Evolutionary conservation across 768 basidiomycete genomes (phyloP).

Genomic region (Kondoa malvinella): DNA sequence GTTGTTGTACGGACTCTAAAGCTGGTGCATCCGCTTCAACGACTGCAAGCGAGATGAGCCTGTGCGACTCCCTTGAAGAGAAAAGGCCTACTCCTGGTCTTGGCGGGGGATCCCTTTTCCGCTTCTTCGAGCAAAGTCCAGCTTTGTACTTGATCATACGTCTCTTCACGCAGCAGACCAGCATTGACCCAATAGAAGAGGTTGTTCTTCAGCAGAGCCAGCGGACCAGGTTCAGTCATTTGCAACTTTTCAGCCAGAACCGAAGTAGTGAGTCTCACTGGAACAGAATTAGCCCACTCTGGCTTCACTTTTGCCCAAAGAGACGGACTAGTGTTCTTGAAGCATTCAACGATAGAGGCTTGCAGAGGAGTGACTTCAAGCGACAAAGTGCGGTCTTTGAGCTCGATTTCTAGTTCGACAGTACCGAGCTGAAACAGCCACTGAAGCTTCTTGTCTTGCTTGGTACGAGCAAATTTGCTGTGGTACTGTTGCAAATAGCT

Average conservation of each 20-base stretch:
- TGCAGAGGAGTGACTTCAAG: slow-evolving; percentile 71
- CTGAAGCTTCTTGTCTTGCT: slow-evolving; percentile 76
- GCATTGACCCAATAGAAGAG: slow-evolving; percentile 67
- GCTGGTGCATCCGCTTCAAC: slow-evolving; percentile 40
- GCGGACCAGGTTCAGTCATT: slow-evolving; percentile 11
- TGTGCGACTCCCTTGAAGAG: background rate
- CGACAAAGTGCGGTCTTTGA: slow-evolving; percentile 60
- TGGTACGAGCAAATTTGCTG: slow-evolving; percentile 58
- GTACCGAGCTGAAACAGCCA: slow-evolving; percentile 84
- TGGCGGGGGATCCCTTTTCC: slow-evolving; percentile 23
- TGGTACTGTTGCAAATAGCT: slow-evolving; percentile 50
- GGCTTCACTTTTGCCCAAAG: slow-evolving; percentile 34
- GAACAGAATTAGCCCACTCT: background rate
- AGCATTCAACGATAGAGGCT: slow-evolving; percentile 75
- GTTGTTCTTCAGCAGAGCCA: slow-evolving; percentile 50
- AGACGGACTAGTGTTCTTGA: slow-evolving; percentile 48
- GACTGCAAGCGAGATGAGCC: slow-evolving; percentile 21
- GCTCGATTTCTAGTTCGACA: slow-evolving; percentile 58
- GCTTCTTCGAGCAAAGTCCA: slow-evolving; percentile 27
- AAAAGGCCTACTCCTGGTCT: slow-evolving; percentile 14
- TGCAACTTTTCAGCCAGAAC: slow-evolving; percentile 40
- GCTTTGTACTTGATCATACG: slow-evolving; percentile 15
- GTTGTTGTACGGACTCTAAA: slow-evolving; percentile 47
- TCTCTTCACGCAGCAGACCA: slow-evolving; percentile 42
- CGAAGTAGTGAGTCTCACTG: slow-evolving; percentile 37